Base-by-base conservation (phyloP, 2,329 filamentous ascomycete species). In the Pseudocercospora eumusae region DNA sequence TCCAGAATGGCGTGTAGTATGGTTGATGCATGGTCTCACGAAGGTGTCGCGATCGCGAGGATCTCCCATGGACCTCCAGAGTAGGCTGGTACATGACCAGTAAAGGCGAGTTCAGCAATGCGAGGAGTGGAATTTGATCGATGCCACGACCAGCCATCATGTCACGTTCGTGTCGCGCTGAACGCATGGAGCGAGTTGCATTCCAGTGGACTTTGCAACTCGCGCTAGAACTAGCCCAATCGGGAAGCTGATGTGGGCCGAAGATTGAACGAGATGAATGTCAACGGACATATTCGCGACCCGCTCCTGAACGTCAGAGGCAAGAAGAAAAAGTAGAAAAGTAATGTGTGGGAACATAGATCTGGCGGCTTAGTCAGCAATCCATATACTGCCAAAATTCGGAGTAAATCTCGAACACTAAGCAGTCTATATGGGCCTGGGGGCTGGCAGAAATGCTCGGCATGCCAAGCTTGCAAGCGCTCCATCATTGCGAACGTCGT, bases 131-230 rank as follows among this genome's bases (percentile, higher is more conserved):
- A 40, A 45, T 54, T 21, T 45, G 27, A 10, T 20, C 25, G 40
- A 25, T 36, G 21, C 56, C 45, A 42, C 36, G 47, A 55, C 61
- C 61, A 63, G 61, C 61, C 61, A 63, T 63, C 57, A 55, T 33
- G 53, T 57, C 52, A 54, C 42, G 45, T 7, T 15, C 27, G 11
- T 10, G 33, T 27, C 28, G 44, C 27, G 27, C 45, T 55, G 61
- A 60, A 44, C 58, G 53, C 42, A 33, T 40, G 45, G n/a, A 60
- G 47, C 20, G 57, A 57, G 56, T 49, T 63, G 50, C 61, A 63
- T 63, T 63, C 61, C 61, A 60, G 31, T 36, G 23, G 36, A 3
- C 8, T 2, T 2, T 31, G 28, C 3, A 31, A 1, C 8, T 18
- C 36, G 36, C 36, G 36, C 36, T 40, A n/a, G n/a, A n/a, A n/a